These are phyloP conservation scores for Aspergillus neoniger DNA, from an alignment of 2,329 filamentous ascomycete genomes.

Conservation along the genomic window DNA sequence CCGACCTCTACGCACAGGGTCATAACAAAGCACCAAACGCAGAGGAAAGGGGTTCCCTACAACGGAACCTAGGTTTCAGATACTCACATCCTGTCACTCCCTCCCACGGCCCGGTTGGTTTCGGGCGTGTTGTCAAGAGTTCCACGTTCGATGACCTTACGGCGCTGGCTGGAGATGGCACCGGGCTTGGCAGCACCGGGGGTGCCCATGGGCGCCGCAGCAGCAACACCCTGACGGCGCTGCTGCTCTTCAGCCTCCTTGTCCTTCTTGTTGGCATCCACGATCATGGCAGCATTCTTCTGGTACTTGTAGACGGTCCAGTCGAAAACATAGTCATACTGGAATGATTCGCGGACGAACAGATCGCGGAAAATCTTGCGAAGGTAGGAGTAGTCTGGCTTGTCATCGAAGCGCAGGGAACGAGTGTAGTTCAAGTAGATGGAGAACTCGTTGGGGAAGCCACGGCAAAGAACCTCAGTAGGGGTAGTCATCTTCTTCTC, in stretches of 20 bases:
- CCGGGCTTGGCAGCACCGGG: conserved; percentile 67
- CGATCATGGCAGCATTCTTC: conserved; percentile 96
- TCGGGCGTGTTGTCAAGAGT: conserved; percentile 69
- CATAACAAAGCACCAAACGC: conserved; percentile 72
- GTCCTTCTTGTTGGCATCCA: conserved; percentile 72
- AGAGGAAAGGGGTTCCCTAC: conserved; percentile 78
- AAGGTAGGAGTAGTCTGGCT: conserved; percentile 99
- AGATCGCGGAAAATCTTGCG: conserved; percentile 99
- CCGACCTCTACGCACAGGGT: conserved; percentile 70
- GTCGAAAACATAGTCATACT: conserved; percentile 99
- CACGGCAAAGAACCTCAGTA: conserved; percentile 96
- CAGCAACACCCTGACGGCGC: conserved; percentile 67
- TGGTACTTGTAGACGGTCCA: conserved; percentile 99
- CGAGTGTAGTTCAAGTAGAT: conserved; percentile 99
- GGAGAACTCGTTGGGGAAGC: conserved; percentile 98
- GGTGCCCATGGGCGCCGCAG: conserved; percentile 56
- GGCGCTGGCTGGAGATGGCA: conserved; percentile 73
- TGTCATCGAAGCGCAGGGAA: conserved; percentile 97
- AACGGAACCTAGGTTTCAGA: conserved; percentile 70
- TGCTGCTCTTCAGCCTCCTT: conserved; percentile 77
- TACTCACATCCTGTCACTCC: conserved; percentile 96
- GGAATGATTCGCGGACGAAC: conserved; percentile 98
- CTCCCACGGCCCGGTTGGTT: conserved; percentile 72
- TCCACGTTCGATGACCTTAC: conserved; percentile 78
- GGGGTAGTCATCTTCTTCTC: conserved; percentile 99